These are phyloP conservation scores for Gaeumannomyces sp. DNA, from an alignment of 2,329 filamentous ascomycete species.

Conservation along the genomic window DNA sequence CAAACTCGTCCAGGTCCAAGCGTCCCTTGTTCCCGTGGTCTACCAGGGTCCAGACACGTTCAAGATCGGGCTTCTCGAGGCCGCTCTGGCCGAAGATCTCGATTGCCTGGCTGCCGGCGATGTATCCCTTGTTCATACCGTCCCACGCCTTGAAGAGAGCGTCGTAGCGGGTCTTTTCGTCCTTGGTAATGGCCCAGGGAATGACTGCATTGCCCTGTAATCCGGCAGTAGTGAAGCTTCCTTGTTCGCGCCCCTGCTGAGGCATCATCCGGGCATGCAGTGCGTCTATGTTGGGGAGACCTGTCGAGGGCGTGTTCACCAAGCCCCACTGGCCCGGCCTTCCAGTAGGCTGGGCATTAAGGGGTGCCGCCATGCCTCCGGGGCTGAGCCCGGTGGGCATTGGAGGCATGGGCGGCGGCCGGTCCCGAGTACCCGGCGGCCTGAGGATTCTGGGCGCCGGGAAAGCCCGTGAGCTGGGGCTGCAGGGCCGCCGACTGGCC, in stretches of 20 bases:
- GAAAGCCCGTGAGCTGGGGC: constrained; percentile 64
- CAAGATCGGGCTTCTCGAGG: constrained; percentile 81
- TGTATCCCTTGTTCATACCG: constrained; percentile 85
- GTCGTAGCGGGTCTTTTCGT: constrained; percentile 96
- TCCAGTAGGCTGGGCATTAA: constrained; percentile 93
- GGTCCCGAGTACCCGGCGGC: constrained; percentile 76
- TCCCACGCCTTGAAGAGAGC: constrained; percentile 95
- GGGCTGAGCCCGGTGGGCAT: constrained; percentile 57
- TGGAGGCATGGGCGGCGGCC: constrained; percentile 79
- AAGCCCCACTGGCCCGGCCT: constrained; percentile 95
- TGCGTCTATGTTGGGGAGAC: constrained; percentile 88
- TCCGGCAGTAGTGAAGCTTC: constrained; percentile 75
- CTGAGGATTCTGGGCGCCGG: constrained; percentile 61
- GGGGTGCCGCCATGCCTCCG: constrained; percentile 60
- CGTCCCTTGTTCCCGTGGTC: constrained; percentile 92
- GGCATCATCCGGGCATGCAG: constrained; percentile 96
- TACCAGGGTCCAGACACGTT: constrained; percentile 89
- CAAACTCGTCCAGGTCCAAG: constrained; percentile 93
- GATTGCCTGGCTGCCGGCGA: constrained; percentile 86
- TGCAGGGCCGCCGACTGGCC: constrained; percentile 55
- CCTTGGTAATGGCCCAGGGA: constrained; percentile 97
- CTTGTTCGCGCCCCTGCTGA: constrained; percentile 81
- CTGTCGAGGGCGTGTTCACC: constrained; percentile 84
- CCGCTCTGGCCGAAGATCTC: constrained; percentile 98
- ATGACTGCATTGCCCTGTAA: constrained; percentile 91